Evolutionary conservation across 2,329 filamentous ascomycete species (phyloP), one percentile per base, ranked within the genome.

Genomic region (Trichoderma semiorbis): DNA sequence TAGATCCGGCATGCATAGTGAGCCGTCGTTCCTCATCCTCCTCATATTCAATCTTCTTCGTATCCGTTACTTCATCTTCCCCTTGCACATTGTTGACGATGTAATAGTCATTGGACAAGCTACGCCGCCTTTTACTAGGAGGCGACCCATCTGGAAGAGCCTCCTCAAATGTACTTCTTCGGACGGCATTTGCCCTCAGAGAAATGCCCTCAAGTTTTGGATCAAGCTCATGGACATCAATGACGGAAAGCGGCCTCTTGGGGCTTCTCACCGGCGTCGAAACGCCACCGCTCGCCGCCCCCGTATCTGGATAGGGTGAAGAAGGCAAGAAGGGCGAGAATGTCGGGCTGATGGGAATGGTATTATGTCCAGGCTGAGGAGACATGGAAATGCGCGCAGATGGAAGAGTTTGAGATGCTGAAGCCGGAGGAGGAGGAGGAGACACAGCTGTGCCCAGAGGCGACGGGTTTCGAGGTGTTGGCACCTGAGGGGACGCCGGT

Each of bases 1-100:
- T 90, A 78, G 90, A 89, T 1, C 89, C 89, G 24, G 89, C 89
- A 77, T 90, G 86, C 84, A 91, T 87, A 0, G 84, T 89, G 53
- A 90, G 84, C 58, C 89, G 83, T 63, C 81, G 82, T 57, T 83
- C 81, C 75, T 86, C 87, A 7, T 84, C 81, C 8, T 84, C 85
- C 28, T 81, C 82, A 43, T 88, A 80, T 10, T 82, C 82, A 73
- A 18, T 36, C 47, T 14, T 67, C 21, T 85, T 80, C 66, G 85
- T 78, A 3, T 85, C 85, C 66, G 79, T 81, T 50, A 88, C 80
- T 12, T 83, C 82, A 73, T 39, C 32, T 8, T 67, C 30, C 43
- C 83, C 81, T 67, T 82, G 83, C 5, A 83, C 80, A 2, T 50
- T 18, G 28, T 3, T 26, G 53, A 58, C 7, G 3, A 69, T 47